Conservation (phyloP, 1,139 yeast species). For the Taiozyma sp. region DNA sequence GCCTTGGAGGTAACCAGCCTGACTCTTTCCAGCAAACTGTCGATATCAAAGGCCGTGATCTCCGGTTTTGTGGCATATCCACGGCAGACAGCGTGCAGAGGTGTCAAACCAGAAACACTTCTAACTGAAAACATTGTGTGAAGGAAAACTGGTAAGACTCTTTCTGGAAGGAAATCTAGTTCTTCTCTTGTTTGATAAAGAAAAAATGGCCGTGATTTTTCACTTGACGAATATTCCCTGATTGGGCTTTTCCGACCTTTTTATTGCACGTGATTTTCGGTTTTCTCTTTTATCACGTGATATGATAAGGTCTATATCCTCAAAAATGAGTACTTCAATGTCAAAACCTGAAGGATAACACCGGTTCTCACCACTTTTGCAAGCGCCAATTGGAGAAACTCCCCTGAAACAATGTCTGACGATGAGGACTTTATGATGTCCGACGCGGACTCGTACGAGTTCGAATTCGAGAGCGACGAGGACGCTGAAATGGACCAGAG, state of each 20-base stretch:
- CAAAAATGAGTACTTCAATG: no score
- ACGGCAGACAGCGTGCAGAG: neutral
- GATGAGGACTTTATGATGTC: conserved; percentile 50
- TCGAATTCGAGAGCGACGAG: conserved; percentile 47
- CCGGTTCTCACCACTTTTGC: no score
- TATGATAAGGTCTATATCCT: no score
- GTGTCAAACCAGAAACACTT: neutral
- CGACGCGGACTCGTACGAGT: conserved; percentile 55
- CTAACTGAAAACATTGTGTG: neutral
- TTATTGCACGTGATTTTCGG: no score
- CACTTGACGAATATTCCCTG: neutral
- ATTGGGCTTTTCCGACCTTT: neutral
- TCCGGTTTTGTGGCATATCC: neutral
- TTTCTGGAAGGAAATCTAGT: neutral
- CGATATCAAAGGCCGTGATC: conserved; percentile 6
- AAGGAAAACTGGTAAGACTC: neutral
- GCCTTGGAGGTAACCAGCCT: conserved; percentile 3
- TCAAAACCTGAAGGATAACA: no score
- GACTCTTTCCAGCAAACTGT: conserved; percentile 9
- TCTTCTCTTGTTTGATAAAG: neutral
- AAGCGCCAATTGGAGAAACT: no score
- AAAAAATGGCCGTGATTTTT: neutral
- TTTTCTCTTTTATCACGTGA: no score
- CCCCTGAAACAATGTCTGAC: conserved; percentile 39
- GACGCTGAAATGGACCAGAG: conserved; percentile 9